Evolutionary conservation across 2,329 filamentous ascomycete genomes (phyloP).

Genomic region (Aspergillus texensis): DNA sequence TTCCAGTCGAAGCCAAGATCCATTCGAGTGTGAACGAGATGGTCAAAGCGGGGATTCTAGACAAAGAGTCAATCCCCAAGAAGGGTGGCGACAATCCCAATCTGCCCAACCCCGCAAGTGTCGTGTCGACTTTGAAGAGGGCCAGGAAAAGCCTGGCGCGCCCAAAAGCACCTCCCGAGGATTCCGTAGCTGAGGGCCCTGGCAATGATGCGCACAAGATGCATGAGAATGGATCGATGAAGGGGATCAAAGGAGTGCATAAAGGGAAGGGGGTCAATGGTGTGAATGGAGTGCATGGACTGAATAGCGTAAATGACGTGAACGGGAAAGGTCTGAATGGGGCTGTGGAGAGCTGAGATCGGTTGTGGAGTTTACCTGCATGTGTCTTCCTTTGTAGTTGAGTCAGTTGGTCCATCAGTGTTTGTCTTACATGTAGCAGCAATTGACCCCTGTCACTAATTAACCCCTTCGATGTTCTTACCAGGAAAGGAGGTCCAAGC

Average conservation of each 20-base stretch:
- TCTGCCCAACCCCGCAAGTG: constrained; percentile 4
- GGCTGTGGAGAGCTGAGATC: neutral
- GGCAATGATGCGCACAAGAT: neutral
- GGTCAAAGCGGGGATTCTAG: constrained; percentile 26
- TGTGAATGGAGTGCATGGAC: neutral
- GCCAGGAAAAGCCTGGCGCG: neutral
- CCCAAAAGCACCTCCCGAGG: neutral
- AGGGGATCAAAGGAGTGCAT: neutral
- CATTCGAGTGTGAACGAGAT: constrained; percentile 34
- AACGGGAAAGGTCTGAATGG: neutral
- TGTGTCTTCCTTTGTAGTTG: neutral
- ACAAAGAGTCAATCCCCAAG: constrained; percentile 21
- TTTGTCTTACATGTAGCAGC: neutral
- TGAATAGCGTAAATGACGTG: neutral
- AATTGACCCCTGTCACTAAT: too few relatives aligned
- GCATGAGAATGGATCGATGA: neutral
- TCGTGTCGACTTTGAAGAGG: neutral
- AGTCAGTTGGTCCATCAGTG: neutral
- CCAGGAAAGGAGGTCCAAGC: neutral
- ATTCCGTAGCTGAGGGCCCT: neutral
- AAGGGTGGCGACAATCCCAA: constrained; percentile 17
- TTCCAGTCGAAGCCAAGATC: constrained; percentile 33
- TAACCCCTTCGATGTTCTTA: too few relatives aligned
- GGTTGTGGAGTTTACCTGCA: neutral
- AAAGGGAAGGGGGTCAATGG: neutral